Percentiles rank a stretch among this genome's conserved stretches.
Conservation (phyloP, 192 early-diverging fungal species). For the Globomyces pollinis-pini region DNA sequence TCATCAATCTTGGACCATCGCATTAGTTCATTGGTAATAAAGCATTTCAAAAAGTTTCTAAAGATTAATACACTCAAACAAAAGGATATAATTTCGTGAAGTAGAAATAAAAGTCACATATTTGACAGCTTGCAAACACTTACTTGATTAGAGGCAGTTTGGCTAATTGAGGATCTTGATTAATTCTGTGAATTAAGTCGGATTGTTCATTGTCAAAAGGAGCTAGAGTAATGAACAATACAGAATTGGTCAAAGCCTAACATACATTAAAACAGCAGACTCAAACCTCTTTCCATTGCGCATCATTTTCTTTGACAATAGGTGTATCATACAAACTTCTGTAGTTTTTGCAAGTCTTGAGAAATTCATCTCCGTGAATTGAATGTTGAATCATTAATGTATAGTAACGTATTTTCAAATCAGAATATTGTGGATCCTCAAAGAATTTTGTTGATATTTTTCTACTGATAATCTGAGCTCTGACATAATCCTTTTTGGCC, state of each 20-base stretch:
- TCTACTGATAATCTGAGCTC: slow-evolving; percentile 87
- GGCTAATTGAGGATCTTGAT: slow-evolving; percentile 69
- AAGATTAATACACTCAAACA: too few relatives aligned
- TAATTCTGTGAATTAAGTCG: slow-evolving; percentile 82
- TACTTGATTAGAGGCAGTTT: slow-evolving; percentile 71
- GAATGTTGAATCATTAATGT: slow-evolving; percentile 94
- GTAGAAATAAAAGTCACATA: too few relatives aligned
- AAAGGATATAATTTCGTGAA: slow-evolving; percentile 7
- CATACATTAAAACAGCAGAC: slow-evolving; percentile 19
- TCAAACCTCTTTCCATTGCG: slow-evolving; percentile 60
- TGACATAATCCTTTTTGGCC: slow-evolving; percentile 84
- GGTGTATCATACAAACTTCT: slow-evolving; percentile 83
- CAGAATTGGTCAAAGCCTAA: slow-evolving; percentile 61
- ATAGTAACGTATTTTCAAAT: slow-evolving; percentile 94
- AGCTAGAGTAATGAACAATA: slow-evolving; percentile 80
- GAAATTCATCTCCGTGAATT: slow-evolving; percentile 79
- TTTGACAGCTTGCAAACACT: slow-evolving; percentile 14
- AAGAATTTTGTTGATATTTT: slow-evolving; percentile 97
- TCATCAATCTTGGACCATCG: slow-evolving; percentile 92
- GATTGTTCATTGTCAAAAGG: slow-evolving; percentile 96
- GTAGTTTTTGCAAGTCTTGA: slow-evolving; percentile 90
- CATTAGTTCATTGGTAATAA: slow-evolving; percentile 88
- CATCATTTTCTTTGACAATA: slow-evolving; percentile 67
- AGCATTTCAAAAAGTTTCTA: slow-evolving; percentile 78
- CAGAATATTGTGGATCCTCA: slow-evolving; percentile 69